Percentiles rank a stretch among this genome's conserved stretches.
These are phyloP conservation scores for Aspergillus bertholletiae DNA, from an alignment of 495 filamentous ascomycete species.

Conservation along the genomic window DNA sequence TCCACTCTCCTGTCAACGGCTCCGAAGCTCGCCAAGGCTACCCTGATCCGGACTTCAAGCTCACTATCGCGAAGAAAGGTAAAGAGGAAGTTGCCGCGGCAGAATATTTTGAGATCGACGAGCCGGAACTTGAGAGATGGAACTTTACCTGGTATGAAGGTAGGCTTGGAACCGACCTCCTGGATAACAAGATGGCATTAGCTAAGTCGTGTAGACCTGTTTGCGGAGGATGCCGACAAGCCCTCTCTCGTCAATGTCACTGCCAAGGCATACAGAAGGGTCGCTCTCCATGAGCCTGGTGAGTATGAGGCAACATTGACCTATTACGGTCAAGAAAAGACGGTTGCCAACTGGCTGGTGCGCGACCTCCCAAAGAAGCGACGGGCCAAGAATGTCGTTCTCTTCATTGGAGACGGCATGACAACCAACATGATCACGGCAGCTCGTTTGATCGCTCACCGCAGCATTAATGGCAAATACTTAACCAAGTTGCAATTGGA, in stretches of 20 bases:
- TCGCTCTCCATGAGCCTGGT: slow-evolving; percentile 66
- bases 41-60: slow-evolving; percentile 65
- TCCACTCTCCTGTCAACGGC: slow-evolving; percentile 73
- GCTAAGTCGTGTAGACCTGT: slow-evolving; percentile 51
- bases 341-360: slow-evolving; percentile 65
- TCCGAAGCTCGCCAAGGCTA: slow-evolving; percentile 60
- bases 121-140: slow-evolving; percentile 66
- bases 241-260: slow-evolving; percentile 68
- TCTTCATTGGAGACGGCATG: slow-evolving; percentile 79
- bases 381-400: slow-evolving; percentile 72
- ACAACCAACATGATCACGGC: slow-evolving; percentile 75
- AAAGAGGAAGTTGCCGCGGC: slow-evolving; percentile 42
- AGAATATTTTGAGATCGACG: slow-evolving; percentile 55
- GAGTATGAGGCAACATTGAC: slow-evolving; percentile 67
- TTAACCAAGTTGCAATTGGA: slow-evolving; percentile 64
- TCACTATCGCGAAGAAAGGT: slow-evolving; percentile 61
- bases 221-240: slow-evolving; percentile 59
- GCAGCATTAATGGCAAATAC: slow-evolving; percentile 71
- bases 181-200: neutral
- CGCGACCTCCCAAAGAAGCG: slow-evolving; percentile 59
- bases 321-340: slow-evolving; percentile 63
- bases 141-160: slow-evolving; percentile 68
- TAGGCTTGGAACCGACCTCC: slow-evolving; percentile 14
- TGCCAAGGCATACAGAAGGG: slow-evolving; percentile 62
- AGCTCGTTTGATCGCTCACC: slow-evolving; percentile 70